A percentile compares a stretch with the other conserved stretches of the same genome.
Evolutionary conservation across 129 eudicot species (phyloP).

Genomic region (Lactuca sativa): DNA sequence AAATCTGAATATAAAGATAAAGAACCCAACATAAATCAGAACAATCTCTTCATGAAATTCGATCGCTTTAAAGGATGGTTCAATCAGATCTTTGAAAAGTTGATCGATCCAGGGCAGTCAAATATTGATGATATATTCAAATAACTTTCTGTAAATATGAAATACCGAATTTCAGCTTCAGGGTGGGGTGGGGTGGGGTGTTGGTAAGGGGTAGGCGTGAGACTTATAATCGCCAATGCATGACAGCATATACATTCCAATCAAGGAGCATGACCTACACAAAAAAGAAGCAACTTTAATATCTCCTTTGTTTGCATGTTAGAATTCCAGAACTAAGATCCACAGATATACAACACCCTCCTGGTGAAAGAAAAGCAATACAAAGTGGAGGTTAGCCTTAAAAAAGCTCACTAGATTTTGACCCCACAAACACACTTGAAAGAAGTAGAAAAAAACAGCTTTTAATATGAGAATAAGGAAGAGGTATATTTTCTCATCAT

Average conservation of each 20-base stretch:
- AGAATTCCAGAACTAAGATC: constrained; percentile 64
- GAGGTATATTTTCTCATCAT: constrained; percentile 25
- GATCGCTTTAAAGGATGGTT: constrained; percentile 28
- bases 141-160: constrained; percentile 19
- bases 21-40: constrained; percentile 18
- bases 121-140: constrained; percentile 6
- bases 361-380: constrained; percentile 42
- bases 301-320: constrained; percentile 48
- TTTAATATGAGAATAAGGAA: constrained; percentile 43
- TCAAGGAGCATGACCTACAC: constrained; percentile 38
- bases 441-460: constrained; percentile 38
- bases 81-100: constrained; percentile 30
- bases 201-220: constrained; percentile 11
- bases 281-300: constrained; percentile 50
- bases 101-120: constrained; percentile 7
- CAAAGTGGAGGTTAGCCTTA: constrained; percentile 71
- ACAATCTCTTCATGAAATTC: constrained; percentile 21
- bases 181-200: constrained; percentile 18
- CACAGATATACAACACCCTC: constrained; percentile 51
- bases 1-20: constrained; percentile 7
- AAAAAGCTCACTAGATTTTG: constrained; percentile 40
- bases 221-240: constrained; percentile 40
- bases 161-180: constrained; percentile 22
- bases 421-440: constrained; percentile 39
- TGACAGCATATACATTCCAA: constrained; percentile 50